Percentiles rank a stretch among this genome's conserved stretches.
phyloP scores from a whole-genome alignment of 2,329 filamentous ascomycete species.

The Fusarium sp. region DNA sequence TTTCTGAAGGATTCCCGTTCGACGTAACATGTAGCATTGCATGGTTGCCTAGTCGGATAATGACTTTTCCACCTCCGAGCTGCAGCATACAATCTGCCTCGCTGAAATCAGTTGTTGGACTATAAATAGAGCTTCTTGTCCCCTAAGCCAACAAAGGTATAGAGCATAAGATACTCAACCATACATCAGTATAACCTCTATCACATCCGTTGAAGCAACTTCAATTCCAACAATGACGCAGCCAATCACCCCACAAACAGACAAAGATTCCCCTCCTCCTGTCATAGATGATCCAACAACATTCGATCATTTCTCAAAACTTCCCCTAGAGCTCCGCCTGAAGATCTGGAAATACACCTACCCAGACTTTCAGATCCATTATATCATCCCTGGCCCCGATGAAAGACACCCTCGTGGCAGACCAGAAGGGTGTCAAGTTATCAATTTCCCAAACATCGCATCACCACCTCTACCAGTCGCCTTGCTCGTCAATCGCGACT shows the following conservation, averaged over 20 bases:
- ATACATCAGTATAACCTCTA: rapidly evolving
- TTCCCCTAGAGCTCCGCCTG: neutral
- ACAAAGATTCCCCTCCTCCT: neutral
- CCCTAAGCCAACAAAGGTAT: neutral
- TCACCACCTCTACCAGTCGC: neutral
- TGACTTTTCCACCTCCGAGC: neutral
- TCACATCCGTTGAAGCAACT: rapidly evolving
- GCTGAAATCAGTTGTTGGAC: neutral
- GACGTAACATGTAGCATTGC: no score
- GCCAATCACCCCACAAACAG: neutral
- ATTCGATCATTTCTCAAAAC: neutral
- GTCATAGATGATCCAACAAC: neutral
- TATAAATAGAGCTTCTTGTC: no score
- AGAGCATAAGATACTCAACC: neutral
- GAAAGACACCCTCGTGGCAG: neutral
- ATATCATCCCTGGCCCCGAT: neutral
- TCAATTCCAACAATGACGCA: neutral
- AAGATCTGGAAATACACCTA: neutral
- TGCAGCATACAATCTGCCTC: neutral
- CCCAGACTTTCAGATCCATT: neutral
- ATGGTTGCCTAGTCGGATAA: neutral
- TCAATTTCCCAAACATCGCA: neutral
- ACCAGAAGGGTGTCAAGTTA: neutral
- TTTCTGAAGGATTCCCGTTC: no score
- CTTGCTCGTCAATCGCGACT: neutral